Evolutionary conservation across 1,284 basidiomycete genomes (phyloP).

Genomic region (Tilletia caries): DNA sequence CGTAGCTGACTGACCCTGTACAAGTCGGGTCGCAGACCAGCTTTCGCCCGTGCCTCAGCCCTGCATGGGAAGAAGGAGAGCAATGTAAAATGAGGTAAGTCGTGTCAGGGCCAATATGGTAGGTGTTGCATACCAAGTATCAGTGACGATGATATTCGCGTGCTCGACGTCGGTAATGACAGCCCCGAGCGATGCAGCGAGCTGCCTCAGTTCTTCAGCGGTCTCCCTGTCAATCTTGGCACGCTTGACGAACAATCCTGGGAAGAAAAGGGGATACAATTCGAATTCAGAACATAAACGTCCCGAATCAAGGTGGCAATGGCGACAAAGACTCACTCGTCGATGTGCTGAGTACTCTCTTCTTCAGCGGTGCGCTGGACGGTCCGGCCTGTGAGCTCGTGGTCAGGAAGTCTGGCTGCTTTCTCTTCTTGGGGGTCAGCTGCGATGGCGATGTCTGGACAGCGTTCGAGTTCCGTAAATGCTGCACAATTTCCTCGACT

Average conservation of each 20-base stretch:
- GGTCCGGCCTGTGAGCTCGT: background rate
- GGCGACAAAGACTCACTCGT: background rate
- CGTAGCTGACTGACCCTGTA: background rate
- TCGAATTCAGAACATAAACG: background rate
- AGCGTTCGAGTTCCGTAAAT: no score
- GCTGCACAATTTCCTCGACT: background rate
- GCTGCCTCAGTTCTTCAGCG: background rate
- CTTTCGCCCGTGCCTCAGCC: constrained; percentile 1
- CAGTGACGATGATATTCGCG: constrained; percentile 7
- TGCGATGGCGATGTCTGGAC: no score
- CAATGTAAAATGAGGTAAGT: no score
- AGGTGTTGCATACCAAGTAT: background rate
- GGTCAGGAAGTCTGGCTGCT: background rate
- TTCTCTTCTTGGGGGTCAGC: no score
- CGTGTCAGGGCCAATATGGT: background rate
- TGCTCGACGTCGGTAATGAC: background rate
- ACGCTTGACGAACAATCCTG: constrained; percentile 6
- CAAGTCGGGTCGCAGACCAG: background rate
- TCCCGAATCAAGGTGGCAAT: background rate
- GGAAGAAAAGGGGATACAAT: background rate
- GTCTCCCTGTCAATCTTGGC: background rate
- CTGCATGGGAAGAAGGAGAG: background rate
- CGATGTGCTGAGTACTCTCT: background rate
- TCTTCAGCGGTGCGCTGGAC: background rate
- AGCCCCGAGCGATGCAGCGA: background rate